Evolutionary conservation across 1,139 yeast genomes (phyloP).

Genomic region (Yamadazyma membranifaciens): DNA sequence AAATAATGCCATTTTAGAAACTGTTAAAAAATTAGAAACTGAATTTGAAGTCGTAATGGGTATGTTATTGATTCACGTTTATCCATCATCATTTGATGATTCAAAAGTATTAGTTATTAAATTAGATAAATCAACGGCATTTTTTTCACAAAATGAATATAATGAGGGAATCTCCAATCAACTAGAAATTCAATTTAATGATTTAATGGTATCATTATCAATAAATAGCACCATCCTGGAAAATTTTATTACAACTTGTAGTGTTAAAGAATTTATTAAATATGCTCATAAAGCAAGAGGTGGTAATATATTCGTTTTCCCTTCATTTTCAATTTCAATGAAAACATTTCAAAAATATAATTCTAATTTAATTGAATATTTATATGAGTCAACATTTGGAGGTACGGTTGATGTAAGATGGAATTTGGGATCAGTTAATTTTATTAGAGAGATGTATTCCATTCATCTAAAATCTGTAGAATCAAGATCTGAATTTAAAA

Average conservation of each 20-base stretch:
- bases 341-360: conserved; percentile 60
- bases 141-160: conserved; percentile 57
- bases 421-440: conserved; percentile 92
- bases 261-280: conserved; percentile 54
- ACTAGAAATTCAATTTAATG: conserved; percentile 53
- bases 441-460: conserved; percentile 81
- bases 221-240: conserved; percentile 47
- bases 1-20: conserved; percentile 33
- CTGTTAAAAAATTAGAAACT: conserved; percentile 50
- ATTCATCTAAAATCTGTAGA: conserved; percentile 54
- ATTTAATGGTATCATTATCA: conserved; percentile 66
- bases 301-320: conserved; percentile 77
- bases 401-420: conserved; percentile 89
- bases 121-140: conserved; percentile 58
- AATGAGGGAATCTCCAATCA: conserved; percentile 49
- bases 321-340: conserved; percentile 75
- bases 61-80: conserved; percentile 57
- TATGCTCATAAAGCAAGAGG: conserved; percentile 66
- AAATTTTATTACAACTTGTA: conserved; percentile 38
- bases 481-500: conserved; percentile 35
- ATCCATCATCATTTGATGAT: conserved; percentile 76
- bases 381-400: conserved; percentile 71
- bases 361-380: conserved; percentile 57
- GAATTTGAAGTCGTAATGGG: conserved; percentile 62
- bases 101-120: conserved; percentile 67